Evolutionary conservation across 345 rosid genomes (phyloP), one percentile per base, ranked within the genome.

Genomic region (Eucalyptus curtisii): DNA sequence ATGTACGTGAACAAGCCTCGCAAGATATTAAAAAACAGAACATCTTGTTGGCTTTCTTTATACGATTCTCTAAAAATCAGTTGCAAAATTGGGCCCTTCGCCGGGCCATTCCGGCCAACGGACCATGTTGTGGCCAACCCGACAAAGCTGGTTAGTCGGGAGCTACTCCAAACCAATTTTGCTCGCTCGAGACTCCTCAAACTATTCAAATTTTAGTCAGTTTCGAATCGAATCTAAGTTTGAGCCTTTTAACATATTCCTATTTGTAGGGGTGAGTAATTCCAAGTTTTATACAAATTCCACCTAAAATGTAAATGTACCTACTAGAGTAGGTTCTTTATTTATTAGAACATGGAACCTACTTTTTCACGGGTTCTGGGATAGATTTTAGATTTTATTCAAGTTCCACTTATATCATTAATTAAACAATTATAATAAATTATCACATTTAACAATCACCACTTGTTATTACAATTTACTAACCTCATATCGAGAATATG

Each of bases 381-480:
- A 52, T 52, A 52, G 7, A 19, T 52, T 52, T 19, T 52, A 52
- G 5, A 2, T 52, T 52, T 2, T 52, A 8, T 8, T 8, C 10
- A 52, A 19, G 0, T 19, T 52, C 4, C 4, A 52, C 2, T 19
- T 52, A 52, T 52, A n/a, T n/a, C n/a, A n/a, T n/a, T n/a, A n/a
- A n/a, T n/a, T n/a, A n/a, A n/a, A n/a, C n/a, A 50, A 19, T 52
- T 7, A 2, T 52, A 52, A 52, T 7, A 24, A 52, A 52, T 52
- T 0, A 52, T 52, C 24, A 52, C 7, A 0, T 52, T 52, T 52
- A 7, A 52, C 2, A 3, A 52, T 0, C 25, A 20, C 10, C 4
- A 52, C 4, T 20, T 52, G 20, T 7, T 52, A 1, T 4, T 52
- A 52, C 4, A 52, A 20, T 8, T 52, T 52, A 19, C 24, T 52